Base-by-base conservation (phyloP, 495 filamentous ascomycete genomes). In the Staphylotrichum longicolle region DNA sequence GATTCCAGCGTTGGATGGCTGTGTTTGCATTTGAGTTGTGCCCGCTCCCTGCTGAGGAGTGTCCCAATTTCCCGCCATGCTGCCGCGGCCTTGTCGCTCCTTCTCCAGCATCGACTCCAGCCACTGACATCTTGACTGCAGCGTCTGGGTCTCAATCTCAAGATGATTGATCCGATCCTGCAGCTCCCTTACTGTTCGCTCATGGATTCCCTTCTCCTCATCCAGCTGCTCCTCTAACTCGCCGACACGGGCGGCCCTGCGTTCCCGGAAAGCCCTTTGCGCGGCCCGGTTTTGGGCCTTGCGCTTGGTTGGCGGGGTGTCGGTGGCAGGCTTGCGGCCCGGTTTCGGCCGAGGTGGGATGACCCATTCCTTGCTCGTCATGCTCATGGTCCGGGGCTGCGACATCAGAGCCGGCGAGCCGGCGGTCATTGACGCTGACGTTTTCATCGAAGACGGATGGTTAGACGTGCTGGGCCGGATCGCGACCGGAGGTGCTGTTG, bases 261-360 rank as follows among this genome's bases (percentile, higher is more conserved):
- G 78, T 72, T 97, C 93, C n/a, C 93, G 82, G 70, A 96, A 96
- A 3, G 90, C 90, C 61, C 92, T 80, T 75, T 97, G 93, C 12
- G 93, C 92, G n/a, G 89, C 90, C 45, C 93, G 82, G 72, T 97
- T 97, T 71, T 97, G 93, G 0, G 89, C 90, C 75, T 96, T 95
- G 59, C 93, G 86, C 71, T 96, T 94, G 42, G 91, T 96, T 3
- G 91, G 91, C 11, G 91, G 91, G 4, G 90, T 91, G 68, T 97
- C 91, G 12, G 88, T 93, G 27, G 92, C 91, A 9, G 93, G 93
- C 73, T 96, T 96, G 54, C 93, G 84, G 41, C 92, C 93, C n/a
- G 93, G 93, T 79, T 94, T 94, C 33, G 91, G 91, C 51, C 90
- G 84, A 54, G 91, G 91, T 35, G 91, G 91, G 52, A 96, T 84